These are phyloP conservation scores for Cupressus sempervirens DNA, from an alignment of 75 land plant species.

Conservation along the genomic window DNA sequence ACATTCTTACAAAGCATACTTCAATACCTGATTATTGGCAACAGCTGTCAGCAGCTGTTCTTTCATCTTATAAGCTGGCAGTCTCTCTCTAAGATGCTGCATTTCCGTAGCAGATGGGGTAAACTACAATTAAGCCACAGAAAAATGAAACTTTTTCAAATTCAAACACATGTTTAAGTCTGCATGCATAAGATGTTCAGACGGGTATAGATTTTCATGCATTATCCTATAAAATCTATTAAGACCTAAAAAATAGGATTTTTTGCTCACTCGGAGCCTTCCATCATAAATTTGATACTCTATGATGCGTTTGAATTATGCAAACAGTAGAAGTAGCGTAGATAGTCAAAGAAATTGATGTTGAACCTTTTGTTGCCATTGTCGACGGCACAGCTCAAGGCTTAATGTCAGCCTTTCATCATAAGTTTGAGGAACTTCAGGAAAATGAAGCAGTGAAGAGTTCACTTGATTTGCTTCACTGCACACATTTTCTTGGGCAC, in stretches of 20 bases:
- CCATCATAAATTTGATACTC: no score
- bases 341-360: no score
- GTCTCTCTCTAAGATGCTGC: conserved; percentile 69
- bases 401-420: conserved; percentile 38
- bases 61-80: conserved; percentile 79
- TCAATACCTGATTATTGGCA: conserved; percentile 67
- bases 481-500: conserved; percentile 7
- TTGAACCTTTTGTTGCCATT: conserved; percentile 52
- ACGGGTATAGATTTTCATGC: no score
- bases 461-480: conserved; percentile 16
- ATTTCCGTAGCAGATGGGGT: conserved; percentile 49
- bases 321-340: no score
- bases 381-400: conserved; percentile 44
- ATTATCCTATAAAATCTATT: no score
- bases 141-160: no score
- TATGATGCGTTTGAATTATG: no score
- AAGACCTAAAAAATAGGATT: no score
- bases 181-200: no score
- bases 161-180: no score
- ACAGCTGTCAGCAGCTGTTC: conserved; percentile 67
- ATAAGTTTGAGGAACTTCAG: conserved; percentile 2
- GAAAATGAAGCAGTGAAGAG: neutral
- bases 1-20: neutral
- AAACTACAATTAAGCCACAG: conserved; percentile 29
- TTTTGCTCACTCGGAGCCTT: no score